Evolutionary conservation across 148 eudicot genomes (phyloP), one percentile per base, ranked within the genome.

Genomic region (Nyssa sinensis): DNA sequence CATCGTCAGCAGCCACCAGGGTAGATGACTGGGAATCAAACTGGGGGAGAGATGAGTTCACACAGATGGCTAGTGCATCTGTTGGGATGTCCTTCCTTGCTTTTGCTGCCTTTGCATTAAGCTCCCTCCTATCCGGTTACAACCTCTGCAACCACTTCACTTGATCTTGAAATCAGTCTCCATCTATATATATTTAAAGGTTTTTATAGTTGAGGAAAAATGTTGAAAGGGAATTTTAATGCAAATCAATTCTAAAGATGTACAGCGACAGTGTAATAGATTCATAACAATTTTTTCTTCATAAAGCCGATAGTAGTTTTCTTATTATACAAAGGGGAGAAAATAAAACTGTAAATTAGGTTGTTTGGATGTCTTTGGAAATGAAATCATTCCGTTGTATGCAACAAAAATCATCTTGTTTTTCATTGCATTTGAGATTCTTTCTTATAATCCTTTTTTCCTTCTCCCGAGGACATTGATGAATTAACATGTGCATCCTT

Each of bases 41-140:
- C 53, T 95, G 98, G 98, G 98, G 98, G 17, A 92, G 85, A 79
- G 98, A 95, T 49, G 86, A 84, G 75, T 95, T 95, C 77, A 93
- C 98, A 25, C 75, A 74, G 47, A 87, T 85, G 89, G 90, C 94
- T 3, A 89, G 75, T 76, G 98, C 94, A 10, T 90, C 98, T 17
- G 71, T 95, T 19, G 81, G 83, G 39, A 84, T 95, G 92, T 90
- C 98, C 13, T 95, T 92, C 76, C 61, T 95, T 17, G 97, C 97
- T 29, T 95, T 95, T 79, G 29, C 78, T 19, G 86, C 90, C 64
- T 92, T 90, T 68, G 96, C 98, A 37, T 49, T 84, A 21, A 95
- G 97, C 87, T 92, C 97, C 47, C 85, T 95, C 66, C 83, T 95
- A 66, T 90, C 96, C 2, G 98, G 97, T 66, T 88, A 89, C 88